Base-by-base conservation (phyloP, 352 stramenopile species). In the Pythium rishiriense region DNA sequence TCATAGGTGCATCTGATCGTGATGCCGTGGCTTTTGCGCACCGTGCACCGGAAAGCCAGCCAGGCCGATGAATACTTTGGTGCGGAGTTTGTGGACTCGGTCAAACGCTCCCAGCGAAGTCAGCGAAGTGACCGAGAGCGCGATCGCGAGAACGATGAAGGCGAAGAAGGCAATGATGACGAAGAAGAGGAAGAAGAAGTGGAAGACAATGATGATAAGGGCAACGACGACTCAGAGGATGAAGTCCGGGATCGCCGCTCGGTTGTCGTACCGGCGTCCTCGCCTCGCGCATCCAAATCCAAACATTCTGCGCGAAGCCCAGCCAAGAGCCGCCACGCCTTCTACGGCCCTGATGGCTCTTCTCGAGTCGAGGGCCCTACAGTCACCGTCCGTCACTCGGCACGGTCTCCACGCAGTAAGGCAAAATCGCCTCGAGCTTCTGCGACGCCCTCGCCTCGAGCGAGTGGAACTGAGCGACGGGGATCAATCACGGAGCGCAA, bases 51-150 rank as follows among this genome's bases (percentile, higher is more conserved):
- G 14, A 91, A 91, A 33, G 78, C 73, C 0, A 88, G 70, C 0
- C 80, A 91, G 35, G 82, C 82, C 14, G 78, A 91, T 29, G 72
- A 86, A 46, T 87, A 87, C 65, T 91, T 84, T 53, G 73, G 79
- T 9, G 79, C 79, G 6, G 79, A 91, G 63, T 91, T 91, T 56
- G 72, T 89, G 21, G 73, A 75, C 25, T 71, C 83, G 43, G 70
- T 83, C 35, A 73, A 71, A 4, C 62, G 57, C 2, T 68, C 51
- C 24, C 60, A 51, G 28, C 25, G 47, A 62, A 65, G 64, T 33
- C 60, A 51, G 28, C 25, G 47, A 62, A 65, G 64, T 33, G 37
- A 33, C 11, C 50, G 58, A 19, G 31, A 42, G 31, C 41, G 21
- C 12, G 22, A 48, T 22, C 21, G 53, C 25, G 25, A 58, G 7